Evolutionary conservation across 1,284 basidiomycete genomes (phyloP).

Genomic region (Cryptococcus sp.): DNA sequence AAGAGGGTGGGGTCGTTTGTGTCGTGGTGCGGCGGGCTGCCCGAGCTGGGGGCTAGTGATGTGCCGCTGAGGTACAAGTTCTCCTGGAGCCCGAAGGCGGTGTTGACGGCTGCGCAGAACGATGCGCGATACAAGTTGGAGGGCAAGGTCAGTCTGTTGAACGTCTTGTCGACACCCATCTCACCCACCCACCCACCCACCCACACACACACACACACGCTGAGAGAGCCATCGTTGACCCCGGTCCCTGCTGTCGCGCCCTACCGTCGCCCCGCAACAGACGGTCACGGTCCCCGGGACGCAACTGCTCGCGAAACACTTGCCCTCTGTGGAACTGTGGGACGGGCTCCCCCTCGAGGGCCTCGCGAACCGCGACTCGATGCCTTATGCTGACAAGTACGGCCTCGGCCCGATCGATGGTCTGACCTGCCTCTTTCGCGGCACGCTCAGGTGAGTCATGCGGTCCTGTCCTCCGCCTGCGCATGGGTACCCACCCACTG

Average conservation of each 20-base stretch:
- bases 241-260: no score
- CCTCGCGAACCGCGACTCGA: constrained; percentile 81
- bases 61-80: constrained; percentile 85
- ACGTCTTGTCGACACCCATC: no score
- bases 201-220: no score
- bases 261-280: no score
- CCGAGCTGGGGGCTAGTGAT: constrained; percentile 65
- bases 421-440: constrained; percentile 71
- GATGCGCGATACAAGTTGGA: constrained; percentile 67
- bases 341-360: constrained; percentile 74
- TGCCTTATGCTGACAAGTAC: constrained; percentile 73
- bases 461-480: neutral
- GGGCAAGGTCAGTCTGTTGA: constrained; percentile 58
- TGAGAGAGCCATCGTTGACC: neutral
- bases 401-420: constrained; percentile 56
- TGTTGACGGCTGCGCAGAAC: constrained; percentile 78
- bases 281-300: constrained; percentile 57
- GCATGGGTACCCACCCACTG: neutral
- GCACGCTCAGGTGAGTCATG: constrained; percentile 67
- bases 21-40: constrained; percentile 91
- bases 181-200: no score
- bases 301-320: constrained; percentile 59
- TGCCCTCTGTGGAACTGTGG: constrained; percentile 65
- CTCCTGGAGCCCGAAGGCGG: constrained; percentile 88
- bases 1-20: constrained; percentile 73